Conservation (phyloP, 306 rosid genomes). For the Phaseolus lunatus region DNA sequence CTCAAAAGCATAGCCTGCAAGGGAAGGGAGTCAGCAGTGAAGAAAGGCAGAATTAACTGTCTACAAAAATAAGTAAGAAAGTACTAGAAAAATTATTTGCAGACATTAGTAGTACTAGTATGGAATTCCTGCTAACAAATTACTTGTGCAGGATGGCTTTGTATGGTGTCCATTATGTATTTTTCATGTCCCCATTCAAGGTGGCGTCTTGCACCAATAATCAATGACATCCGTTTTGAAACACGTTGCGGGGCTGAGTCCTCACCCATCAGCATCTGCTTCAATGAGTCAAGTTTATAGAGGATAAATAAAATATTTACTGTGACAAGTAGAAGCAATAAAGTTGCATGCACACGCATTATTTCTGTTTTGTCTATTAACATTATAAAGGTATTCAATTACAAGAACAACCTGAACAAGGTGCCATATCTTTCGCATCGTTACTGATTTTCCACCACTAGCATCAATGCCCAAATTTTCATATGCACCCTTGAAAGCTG, state of each 20-base stretch:
- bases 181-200: slow-evolving; percentile 98
- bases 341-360: slow-evolving; percentile 28
- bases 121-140: slow-evolving; percentile 36
- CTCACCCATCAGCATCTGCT: slow-evolving; percentile 78
- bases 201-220: slow-evolving; percentile 93
- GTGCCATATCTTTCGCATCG: slow-evolving; percentile 96
- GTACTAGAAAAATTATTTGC: slow-evolving; percentile 11
- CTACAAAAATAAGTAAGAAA: slow-evolving; percentile 8
- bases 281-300: slow-evolving; percentile 44
- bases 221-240: slow-evolving; percentile 81
- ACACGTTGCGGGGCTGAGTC: slow-evolving; percentile 60
- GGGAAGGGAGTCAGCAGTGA: neutral
- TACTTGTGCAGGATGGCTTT: slow-evolving; percentile 97
- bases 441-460: slow-evolving; percentile 92
- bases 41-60: slow-evolving; percentile 17
- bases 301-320: slow-evolving; percentile 40
- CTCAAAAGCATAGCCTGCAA: slow-evolving; percentile 33
- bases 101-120: slow-evolving; percentile 21
- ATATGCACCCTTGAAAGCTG: slow-evolving; percentile 86
- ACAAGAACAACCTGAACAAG: slow-evolving; percentile 76
- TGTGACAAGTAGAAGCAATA: slow-evolving; percentile 39
- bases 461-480: slow-evolving; percentile 78
- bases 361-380: slow-evolving; percentile 31
- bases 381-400: slow-evolving; percentile 25
- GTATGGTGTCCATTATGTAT: slow-evolving; percentile 90